phyloP scores from a whole-genome alignment of 768 basidiomycete species.

The Rhodotorula sphaerocarpa region DNA sequence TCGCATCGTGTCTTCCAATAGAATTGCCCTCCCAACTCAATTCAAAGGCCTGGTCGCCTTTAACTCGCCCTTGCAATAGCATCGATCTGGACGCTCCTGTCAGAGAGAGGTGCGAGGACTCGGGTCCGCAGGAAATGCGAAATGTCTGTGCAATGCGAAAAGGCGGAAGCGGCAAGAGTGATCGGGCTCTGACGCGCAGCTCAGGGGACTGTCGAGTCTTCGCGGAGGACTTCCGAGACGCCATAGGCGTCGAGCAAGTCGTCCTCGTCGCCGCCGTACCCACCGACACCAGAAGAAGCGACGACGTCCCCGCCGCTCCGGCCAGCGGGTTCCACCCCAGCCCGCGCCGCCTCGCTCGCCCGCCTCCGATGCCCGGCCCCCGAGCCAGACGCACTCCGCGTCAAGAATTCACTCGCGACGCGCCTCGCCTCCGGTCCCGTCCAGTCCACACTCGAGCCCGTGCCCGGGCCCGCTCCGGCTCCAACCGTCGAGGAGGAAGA shows the following conservation, averaged over 20 bases:
- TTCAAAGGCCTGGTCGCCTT: too few species aligned
- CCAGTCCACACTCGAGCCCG: background rate
- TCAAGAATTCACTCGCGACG: conserved; percentile 6
- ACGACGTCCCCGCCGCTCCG: background rate
- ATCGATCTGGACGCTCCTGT: too few species aligned
- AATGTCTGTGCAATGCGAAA: too few species aligned
- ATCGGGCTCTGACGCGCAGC: too few species aligned
- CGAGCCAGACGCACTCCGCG: background rate
- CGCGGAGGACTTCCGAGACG: background rate
- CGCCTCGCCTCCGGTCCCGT: conserved; percentile 1
- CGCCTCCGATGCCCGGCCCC: background rate
- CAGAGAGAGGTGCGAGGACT: too few species aligned
- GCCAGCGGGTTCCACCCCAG: background rate
- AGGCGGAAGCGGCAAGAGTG: too few species aligned
- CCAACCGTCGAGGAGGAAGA: background rate
- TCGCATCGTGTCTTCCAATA: too few species aligned
- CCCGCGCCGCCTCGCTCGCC: background rate
- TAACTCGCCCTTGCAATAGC: too few species aligned
- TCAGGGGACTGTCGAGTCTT: background rate
- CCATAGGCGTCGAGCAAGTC: conserved; percentile 12
- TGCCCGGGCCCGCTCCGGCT: background rate
- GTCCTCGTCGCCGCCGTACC: too few species aligned
- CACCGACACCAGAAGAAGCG: background rate
- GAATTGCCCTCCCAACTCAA: too few species aligned
- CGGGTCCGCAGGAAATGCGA: too few species aligned